These are phyloP conservation scores for Fusarium tanahbumbuense DNA, from an alignment of 2,329 filamentous ascomycete genomes.

Conservation along the genomic window DNA sequence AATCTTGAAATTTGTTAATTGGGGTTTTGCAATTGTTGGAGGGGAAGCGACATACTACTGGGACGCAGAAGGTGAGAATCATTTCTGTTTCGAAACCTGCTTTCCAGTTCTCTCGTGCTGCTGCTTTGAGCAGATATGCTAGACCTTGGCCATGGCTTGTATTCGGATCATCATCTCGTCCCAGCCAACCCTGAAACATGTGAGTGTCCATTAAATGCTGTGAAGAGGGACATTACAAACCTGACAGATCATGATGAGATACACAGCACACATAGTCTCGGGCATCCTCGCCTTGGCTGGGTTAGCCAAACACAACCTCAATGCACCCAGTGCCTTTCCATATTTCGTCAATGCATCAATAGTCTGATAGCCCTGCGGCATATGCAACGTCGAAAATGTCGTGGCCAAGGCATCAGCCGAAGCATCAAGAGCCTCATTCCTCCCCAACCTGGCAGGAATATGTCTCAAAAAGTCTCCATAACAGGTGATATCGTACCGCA, in stretches of 20 bases:
- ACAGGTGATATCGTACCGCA: conserved; percentile 59
- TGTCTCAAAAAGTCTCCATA: conserved; percentile 60
- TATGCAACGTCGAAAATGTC: conserved; percentile 43
- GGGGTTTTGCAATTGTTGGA: rapidly evolving
- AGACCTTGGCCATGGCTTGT: conserved; percentile 51
- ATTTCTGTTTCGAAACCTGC: conserved; percentile 48
- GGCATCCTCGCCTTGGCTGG: conserved; percentile 44
- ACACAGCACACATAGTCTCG: conserved; percentile 54
- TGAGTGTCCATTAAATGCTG: not conserved
- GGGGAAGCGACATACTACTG: conserved; percentile 46
- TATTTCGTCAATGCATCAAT: conserved; percentile 48
- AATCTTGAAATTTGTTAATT: conserved; percentile 34
- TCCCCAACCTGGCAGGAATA: conserved; percentile 59
- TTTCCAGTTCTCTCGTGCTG: conserved; percentile 39
- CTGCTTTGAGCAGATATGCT: conserved; percentile 47
- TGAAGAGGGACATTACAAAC: conserved; percentile 29
- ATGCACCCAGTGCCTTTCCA: conserved; percentile 45
- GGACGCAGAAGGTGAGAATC: conserved; percentile 47
- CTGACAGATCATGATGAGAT: conserved; percentile 53
- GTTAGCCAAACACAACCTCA: conserved; percentile 46
- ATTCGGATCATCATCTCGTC: conserved; percentile 39
- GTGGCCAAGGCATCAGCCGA: conserved; percentile 49
- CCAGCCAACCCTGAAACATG: conserved; percentile 47
- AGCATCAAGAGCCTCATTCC: conserved; percentile 59
- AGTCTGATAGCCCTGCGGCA: conserved; percentile 22